These are phyloP conservation scores for Talaromyces piceae DNA, from an alignment of 2,329 filamentous ascomycete genomes.

Conservation along the genomic window DNA sequence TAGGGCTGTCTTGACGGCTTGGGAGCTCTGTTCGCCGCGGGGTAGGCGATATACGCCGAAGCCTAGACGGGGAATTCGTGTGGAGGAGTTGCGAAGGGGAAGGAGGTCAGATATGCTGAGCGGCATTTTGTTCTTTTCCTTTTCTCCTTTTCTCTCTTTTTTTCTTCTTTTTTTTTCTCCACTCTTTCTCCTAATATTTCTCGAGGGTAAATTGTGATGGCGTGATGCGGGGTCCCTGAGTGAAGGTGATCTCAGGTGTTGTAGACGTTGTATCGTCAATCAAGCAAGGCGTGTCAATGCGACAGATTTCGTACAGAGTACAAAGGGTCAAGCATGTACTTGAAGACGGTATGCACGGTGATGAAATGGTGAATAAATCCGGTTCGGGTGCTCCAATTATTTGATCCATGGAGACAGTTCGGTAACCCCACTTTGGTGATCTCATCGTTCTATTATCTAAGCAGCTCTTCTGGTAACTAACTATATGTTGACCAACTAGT, in stretches of 20 bases:
- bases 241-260: no score
- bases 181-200: no score
- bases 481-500: neutral
- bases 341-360: neutral
- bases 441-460: neutral
- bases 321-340: no score
- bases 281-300: neutral
- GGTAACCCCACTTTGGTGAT: neutral
- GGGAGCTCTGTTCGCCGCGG: conserved; percentile 45
- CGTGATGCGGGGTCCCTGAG: neutral
- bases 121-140: conserved; percentile 20
- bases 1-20: conserved; percentile 52
- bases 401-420: neutral
- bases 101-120: conserved; percentile 43
- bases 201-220: neutral
- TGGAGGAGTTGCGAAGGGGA: conserved; percentile 42
- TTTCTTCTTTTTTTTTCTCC: no score
- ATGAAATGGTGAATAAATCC: neutral
- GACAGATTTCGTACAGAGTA: neutral
- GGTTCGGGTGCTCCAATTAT: no score
- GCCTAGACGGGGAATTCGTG: conserved; percentile 58
- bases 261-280: neutral
- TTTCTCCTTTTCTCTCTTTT: no score
- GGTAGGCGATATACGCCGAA: conserved; percentile 67
- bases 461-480: neutral